Evolutionary conservation across 2,329 filamentous ascomycete genomes (phyloP), one percentile per base, ranked within the genome.

Genomic region (Pestalotiopsis sp.): DNA sequence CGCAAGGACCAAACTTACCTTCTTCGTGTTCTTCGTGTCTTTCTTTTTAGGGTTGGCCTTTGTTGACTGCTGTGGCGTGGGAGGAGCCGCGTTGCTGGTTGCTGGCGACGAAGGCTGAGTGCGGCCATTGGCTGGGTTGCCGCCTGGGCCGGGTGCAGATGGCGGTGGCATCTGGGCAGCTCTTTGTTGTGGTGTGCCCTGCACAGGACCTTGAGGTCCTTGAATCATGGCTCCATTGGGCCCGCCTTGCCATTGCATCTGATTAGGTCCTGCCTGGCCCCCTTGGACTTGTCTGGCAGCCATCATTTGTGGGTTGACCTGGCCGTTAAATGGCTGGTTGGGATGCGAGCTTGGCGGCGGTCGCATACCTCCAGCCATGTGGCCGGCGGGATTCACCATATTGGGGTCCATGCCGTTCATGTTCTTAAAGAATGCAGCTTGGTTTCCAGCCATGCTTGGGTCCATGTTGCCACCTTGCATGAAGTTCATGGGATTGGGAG

Each of bases 31-130:
- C 80, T 91, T 91, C 4, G 82, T 83, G 39, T 90, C 89, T 83
- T 93, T 93, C 87, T 95, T 95, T 80, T 93, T 94, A 1, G 92
- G 91, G 41, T 89, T 90, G 4, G 91, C 81, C 83, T 95, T 95
- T 76, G 90, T 91, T 1, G 84, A 79, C 77, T 93, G 92, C 65
- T 89, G 90, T 1, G 93, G 93, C 4, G 93, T 96, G 1, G 93
- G 93, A 1, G 93, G 93, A 45, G 91, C 91, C 6, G 89, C 86
- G 69, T 86, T 89, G 70, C 86, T 86, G 73, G 88, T 86, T 73
- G 91, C 89, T 27, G 89, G 90, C 20, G 89, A 90, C 13, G 87
- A 87, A 14, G 89, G 85, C 67, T 86, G 83, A 71, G 84, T 86
- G 73, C 88, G 87, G 67, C 85, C 83, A 72, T 85, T 86, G 27